Evolutionary conservation across 2,329 filamentous ascomycete genomes (phyloP), one percentile per base, ranked within the genome.

Genomic region (Aspergillus tamarii): DNA sequence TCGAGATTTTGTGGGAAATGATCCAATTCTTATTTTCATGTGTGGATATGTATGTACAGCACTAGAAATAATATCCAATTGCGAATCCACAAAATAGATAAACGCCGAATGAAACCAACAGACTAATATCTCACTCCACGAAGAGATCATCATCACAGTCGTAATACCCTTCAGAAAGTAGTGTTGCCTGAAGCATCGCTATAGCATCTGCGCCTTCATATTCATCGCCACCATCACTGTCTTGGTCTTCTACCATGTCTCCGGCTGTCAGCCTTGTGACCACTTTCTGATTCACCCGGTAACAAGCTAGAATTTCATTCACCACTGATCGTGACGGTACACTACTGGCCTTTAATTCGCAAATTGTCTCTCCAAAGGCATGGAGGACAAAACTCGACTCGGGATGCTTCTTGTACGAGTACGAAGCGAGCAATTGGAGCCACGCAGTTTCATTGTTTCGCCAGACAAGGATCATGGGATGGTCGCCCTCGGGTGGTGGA

Each of bases 361-460:
- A 78, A 4, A 78, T 65, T 8, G 61, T 63, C 34, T 78, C 77
- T 0, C 76, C 74, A 45, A 76, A 75, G 1, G 75, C 75, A 41
- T 76, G 74, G 11, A 76, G 67, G 5, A 68, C 67, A 56, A 77
- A 75, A 6, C 62, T 69, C 2, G 67, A 69, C 1, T 57, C 60
- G 14, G 67, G 69, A 26, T 63, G 53, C 46, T 59, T 63, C 14
- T 66, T 59, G 64, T 82, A 80, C 1, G 74, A 67, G 32, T 72
- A 78, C 1, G 80, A 81, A 2, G 81, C 80, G 46, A 81, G 66
- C 5, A 82, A 41, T 4, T 67, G 66, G 9, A 68, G 66, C 75
- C 76, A 80, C 52, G 77, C 74, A 23, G 68, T 57, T 0, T 56
- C 66, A 50, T 71, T 74, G 59, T 74, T 71, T 55, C 67, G 70